A percentile compares a stretch with the other conserved stretches of the same genome.
Conservation (phyloP, 148 eudicot genomes). For the Rhododendron kiyosumense region DNA sequence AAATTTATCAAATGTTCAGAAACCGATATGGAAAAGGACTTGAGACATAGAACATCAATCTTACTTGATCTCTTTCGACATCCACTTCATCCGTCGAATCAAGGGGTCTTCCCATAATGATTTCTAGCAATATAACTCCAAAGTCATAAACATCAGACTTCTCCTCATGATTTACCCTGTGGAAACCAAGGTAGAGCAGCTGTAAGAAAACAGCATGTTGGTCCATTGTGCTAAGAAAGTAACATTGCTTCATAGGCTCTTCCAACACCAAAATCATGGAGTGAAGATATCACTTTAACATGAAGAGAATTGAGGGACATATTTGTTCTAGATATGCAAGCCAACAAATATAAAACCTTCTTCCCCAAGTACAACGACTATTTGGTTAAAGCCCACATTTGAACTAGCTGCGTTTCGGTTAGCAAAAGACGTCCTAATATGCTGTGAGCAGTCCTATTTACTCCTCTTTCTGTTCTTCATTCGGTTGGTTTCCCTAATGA, state of each 20-base stretch:
- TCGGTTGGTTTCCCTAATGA: too few species aligned
- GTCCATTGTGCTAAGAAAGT: background rate
- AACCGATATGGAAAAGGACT: background rate
- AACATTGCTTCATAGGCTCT: background rate
- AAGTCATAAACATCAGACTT: constrained; percentile 69
- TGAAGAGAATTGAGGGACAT: background rate
- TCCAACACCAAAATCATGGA: background rate
- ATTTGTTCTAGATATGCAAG: background rate
- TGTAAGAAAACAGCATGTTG: background rate
- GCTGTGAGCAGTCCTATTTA: background rate
- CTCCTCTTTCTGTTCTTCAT: background rate
- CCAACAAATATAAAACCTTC: background rate
- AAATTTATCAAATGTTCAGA: background rate
- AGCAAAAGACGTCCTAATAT: background rate
- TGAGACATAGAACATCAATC: background rate
- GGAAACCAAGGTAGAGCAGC: background rate
- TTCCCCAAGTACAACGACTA: background rate
- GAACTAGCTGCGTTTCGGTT: background rate
- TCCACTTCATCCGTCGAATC: constrained; percentile 51
- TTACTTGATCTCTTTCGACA: constrained; percentile 53
- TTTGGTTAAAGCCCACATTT: background rate
- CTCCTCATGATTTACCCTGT: constrained; percentile 58
- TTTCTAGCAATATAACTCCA: constrained; percentile 74
- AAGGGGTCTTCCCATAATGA: constrained; percentile 56
- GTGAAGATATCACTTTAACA: background rate